phyloP scores from a whole-genome alignment of 2,329 filamentous ascomycete genomes.

The Microdochium nivale region DNA sequence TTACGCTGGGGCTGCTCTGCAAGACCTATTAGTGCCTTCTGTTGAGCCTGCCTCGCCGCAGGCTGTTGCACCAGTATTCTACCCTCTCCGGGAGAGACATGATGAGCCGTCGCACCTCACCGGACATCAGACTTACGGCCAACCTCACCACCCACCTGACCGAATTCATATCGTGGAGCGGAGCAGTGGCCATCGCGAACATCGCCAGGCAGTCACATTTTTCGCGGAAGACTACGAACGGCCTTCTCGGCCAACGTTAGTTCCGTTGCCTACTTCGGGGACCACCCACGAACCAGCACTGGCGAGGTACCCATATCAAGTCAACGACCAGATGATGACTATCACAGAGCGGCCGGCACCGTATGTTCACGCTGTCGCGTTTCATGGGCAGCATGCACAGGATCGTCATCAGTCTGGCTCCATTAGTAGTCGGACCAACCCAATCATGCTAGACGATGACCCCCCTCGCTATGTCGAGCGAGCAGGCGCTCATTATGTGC shows the following conservation, averaged over 20 bases:
- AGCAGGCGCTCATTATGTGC: slow-evolving; percentile 10
- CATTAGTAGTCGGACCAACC: slow-evolving; percentile 14
- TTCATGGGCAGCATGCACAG: neutral
- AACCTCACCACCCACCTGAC: neutral
- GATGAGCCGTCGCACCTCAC: neutral
- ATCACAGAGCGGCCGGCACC: neutral
- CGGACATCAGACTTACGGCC: neutral
- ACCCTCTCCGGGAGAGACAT: neutral
- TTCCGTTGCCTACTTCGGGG: neutral
- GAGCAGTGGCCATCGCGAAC: neutral
- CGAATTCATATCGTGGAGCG: neutral
- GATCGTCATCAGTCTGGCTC: slow-evolving; percentile 8
- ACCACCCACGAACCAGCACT: neutral
- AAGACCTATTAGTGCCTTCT: slow-evolving; percentile 21
- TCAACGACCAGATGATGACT: neutral
- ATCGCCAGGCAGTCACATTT: neutral
- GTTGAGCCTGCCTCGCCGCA: slow-evolving; percentile 21
- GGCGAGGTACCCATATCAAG: neutral
- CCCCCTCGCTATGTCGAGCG: slow-evolving; percentile 9
- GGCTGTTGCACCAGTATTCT: slow-evolving; percentile 2
- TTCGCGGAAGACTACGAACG: neutral
- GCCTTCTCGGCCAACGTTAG: neutral
- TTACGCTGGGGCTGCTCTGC: slow-evolving; percentile 16
- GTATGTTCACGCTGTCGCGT: neutral
- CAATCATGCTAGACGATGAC: slow-evolving; percentile 12